Percentiles rank a stretch among this genome's conserved stretches.
Evolutionary conservation across 495 filamentous ascomycete species (phyloP).

Genomic region (Tuber indicum): DNA sequence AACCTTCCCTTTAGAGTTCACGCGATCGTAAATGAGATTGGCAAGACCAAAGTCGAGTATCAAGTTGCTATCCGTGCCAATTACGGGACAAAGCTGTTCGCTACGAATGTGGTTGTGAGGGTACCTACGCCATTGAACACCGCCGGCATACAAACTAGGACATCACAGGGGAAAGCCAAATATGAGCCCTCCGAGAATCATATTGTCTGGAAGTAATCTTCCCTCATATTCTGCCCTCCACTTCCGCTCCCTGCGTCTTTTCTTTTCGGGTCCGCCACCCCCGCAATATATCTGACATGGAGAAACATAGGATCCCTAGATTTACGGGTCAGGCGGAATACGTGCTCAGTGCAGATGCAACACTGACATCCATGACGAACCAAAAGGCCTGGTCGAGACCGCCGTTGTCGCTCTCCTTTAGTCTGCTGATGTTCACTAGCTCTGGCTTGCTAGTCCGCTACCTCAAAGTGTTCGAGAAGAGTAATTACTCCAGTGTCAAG

Average conservation of each 20-base stretch:
- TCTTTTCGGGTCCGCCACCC: background rate
- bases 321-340: conserved; percentile 95
- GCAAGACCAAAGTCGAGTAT: conserved; percentile 97
- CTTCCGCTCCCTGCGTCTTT: background rate
- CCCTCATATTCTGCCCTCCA: background rate
- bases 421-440: conserved; percentile 94
- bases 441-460: conserved; percentile 88
- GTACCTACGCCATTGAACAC: conserved; percentile 97
- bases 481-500: conserved; percentile 95
- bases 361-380: conserved; percentile 91
- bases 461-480: conserved; percentile 99
- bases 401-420: conserved; percentile 85
- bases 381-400: conserved; percentile 97
- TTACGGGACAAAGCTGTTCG: conserved; percentile 92
- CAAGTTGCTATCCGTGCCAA: conserved; percentile 96
- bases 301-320: conserved; percentile 57
- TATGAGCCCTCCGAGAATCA: conserved; percentile 98
- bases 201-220: conserved; percentile 80
- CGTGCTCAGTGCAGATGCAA: conserved; percentile 88
- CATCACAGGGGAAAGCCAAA: conserved; percentile 91
- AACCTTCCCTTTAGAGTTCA: conserved; percentile 99
- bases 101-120: conserved; percentile 92
- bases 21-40: conserved; percentile 94
- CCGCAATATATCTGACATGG: conserved; percentile 1
- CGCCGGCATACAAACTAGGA: conserved; percentile 86